A percentile compares a stretch with the other conserved stretches of the same genome.
Conservation (phyloP, 148 eudicot genomes). For the Dysphania ambrosioides region DNA sequence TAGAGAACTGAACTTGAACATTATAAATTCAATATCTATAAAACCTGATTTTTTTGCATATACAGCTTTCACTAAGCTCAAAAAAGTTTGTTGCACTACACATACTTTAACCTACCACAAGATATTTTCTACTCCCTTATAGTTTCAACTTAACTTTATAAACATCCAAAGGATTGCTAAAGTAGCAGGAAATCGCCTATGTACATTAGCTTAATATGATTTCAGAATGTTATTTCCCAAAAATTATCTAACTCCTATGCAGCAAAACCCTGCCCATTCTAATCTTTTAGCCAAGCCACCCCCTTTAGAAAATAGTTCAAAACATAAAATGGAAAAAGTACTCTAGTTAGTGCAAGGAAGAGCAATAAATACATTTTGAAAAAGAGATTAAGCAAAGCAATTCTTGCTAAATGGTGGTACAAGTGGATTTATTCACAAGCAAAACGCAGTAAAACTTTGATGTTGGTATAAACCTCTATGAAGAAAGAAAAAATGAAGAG, state of each 20-base stretch:
- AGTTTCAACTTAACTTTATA: too few species aligned
- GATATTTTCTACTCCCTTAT: too few species aligned
- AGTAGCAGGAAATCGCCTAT: not conserved
- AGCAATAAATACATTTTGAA: not conserved
- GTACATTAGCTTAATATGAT: not conserved
- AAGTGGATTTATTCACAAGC: not conserved
- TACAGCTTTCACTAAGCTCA: not conserved
- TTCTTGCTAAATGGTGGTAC: not conserved
- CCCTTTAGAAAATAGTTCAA: not conserved
- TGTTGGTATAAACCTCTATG: not conserved
- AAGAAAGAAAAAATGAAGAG: not conserved
- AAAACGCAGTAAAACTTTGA: not conserved
- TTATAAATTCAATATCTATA: not conserved
- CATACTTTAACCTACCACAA: not conserved
- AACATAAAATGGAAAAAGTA: not conserved
- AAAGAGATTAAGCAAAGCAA: not conserved
- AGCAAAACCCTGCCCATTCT: not conserved
- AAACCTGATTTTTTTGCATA: not conserved
- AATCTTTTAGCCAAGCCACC: not conserved
- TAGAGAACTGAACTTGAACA: not conserved
- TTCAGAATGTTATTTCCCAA: too few species aligned
- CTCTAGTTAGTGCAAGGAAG: not conserved
- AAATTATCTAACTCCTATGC: not conserved
- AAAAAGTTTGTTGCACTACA: not conserved
- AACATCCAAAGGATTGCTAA: not conserved